These are phyloP conservation scores for Diaporthe citrichinensis DNA, from an alignment of 2,329 filamentous ascomycete genomes.

Conservation along the genomic window DNA sequence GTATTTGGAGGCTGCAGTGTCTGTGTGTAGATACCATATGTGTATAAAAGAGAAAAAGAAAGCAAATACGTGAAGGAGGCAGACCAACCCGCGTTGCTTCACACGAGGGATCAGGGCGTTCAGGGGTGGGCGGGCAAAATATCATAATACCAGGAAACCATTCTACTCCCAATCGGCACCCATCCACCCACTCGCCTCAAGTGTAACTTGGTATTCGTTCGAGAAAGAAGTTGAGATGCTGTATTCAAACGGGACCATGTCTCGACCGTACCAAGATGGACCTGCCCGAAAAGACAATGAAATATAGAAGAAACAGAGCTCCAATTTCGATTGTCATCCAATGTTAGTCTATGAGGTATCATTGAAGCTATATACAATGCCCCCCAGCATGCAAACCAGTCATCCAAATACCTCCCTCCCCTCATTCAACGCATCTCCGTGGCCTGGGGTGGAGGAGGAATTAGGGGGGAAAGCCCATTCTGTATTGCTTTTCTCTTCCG, in stretches of 20 bases:
- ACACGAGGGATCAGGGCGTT: background rate
- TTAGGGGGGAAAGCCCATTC: background rate
- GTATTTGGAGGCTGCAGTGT: background rate
- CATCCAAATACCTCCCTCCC: conserved; percentile 10
- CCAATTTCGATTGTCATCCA: conserved; percentile 40
- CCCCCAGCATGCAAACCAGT: conserved; percentile 28
- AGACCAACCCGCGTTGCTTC: background rate
- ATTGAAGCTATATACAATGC: conserved; percentile 43
- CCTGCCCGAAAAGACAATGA: background rate
- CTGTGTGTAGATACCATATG: background rate
- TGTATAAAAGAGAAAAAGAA: background rate
- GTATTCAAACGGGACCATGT: background rate
- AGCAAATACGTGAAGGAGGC: too few relatives aligned
- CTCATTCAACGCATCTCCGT: conserved; percentile 20
- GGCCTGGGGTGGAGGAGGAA: background rate
- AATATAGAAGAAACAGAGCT: conserved; percentile 2
- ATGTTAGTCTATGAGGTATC: conserved; percentile 45
- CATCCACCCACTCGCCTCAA: background rate
- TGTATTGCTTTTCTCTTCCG: conserved; percentile 7
- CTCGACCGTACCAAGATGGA: too few relatives aligned
- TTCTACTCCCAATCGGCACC: background rate
- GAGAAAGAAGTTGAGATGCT: background rate
- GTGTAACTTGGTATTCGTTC: background rate
- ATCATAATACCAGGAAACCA: conserved; percentile 22
- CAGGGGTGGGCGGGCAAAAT: conserved; percentile 4